phyloP scores from a whole-genome alignment of 2,329 filamentous ascomycete species.

The Neopestalotiopsis clavispora region DNA sequence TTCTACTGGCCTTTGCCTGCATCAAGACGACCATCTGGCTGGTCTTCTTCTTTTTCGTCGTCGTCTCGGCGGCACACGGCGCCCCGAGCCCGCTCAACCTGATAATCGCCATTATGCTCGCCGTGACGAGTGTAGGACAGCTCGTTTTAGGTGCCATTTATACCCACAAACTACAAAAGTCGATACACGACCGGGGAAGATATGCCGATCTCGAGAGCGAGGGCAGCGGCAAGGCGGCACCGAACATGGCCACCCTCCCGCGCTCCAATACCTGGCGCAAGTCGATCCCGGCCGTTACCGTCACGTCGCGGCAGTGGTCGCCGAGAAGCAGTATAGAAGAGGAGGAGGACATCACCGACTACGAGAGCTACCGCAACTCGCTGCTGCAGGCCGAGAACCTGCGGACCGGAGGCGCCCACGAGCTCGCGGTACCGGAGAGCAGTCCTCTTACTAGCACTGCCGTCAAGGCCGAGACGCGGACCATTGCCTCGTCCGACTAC shows the following conservation, averaged over 20 bases:
- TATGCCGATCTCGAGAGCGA: not conserved
- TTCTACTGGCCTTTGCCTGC: conserved; percentile 20
- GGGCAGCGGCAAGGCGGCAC: not conserved
- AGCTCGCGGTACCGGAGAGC: not conserved
- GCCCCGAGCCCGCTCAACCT: conserved; percentile 17
- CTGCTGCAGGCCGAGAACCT: not conserved
- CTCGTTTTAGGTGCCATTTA: conserved; percentile 19
- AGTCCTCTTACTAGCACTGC: no score
- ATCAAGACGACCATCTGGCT: conserved; percentile 25
- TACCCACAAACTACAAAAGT: conserved; percentile 20
- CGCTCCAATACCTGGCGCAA: conserved; percentile 10
- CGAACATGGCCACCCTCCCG: not conserved
- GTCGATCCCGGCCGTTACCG: conserved; percentile 8
- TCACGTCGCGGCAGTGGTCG: conserved; percentile 7
- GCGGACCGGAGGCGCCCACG: not conserved
- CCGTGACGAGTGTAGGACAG: conserved; percentile 18
- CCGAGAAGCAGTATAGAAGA: not conserved
- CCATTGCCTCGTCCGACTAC: conserved; percentile 9
- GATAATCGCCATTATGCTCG: conserved; percentile 19
- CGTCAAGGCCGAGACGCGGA: not conserved
- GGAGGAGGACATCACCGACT: not conserved
- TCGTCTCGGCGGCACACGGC: conserved; percentile 11
- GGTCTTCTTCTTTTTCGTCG: conserved; percentile 18
- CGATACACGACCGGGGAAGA: not conserved
- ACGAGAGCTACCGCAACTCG: conserved; percentile 7